phyloP scores from a whole-genome alignment of 2,329 filamentous ascomycete species.

The Diaporthe longicolla region DNA sequence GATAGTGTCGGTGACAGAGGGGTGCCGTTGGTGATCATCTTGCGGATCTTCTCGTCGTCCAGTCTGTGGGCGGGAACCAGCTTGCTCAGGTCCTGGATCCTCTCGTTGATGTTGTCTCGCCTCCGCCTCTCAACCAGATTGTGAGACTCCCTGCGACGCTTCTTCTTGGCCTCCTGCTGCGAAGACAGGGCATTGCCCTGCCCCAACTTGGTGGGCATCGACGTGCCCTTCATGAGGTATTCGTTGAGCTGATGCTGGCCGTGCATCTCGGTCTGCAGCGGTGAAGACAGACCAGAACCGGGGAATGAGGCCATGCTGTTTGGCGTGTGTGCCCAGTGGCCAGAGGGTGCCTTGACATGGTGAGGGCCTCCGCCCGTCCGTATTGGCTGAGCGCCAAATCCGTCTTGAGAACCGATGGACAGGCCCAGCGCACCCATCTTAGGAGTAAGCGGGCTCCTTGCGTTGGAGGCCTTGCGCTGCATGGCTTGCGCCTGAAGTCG shows the following conservation, averaged over 20 bases:
- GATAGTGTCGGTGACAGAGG: constrained; percentile 87
- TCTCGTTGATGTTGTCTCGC: constrained; percentile 98
- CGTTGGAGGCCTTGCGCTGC: constrained; percentile 81
- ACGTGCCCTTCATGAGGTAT: constrained; percentile 89
- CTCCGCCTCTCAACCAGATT: constrained; percentile 95
- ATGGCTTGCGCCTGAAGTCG: constrained; percentile 71
- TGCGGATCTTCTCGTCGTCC: constrained; percentile 97
- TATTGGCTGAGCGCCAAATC: constrained; percentile 84
- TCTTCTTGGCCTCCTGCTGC: constrained; percentile 93
- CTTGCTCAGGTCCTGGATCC: constrained; percentile 95
- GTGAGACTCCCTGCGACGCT: constrained; percentile 92
- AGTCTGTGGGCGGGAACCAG: constrained; percentile 92
- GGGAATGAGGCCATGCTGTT: constrained; percentile 88
- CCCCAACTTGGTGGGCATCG: constrained; percentile 88
- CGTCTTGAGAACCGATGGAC: constrained; percentile 77
- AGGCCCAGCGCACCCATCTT: constrained; percentile 85
- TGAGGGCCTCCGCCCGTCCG: constrained; percentile 71
- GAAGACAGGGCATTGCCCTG: constrained; percentile 62
- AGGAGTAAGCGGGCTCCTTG: constrained; percentile 85
- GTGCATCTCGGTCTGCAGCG: constrained; percentile 76
- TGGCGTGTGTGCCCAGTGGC: constrained; percentile 90
- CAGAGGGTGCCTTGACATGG: constrained; percentile 88
- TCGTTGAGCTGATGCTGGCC: constrained; percentile 84
- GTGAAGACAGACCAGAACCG: constrained; percentile 91
- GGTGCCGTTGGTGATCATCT: constrained; percentile 92